Percentiles rank a stretch among this genome's conserved stretches.
These are phyloP conservation scores for Solanum acaule DNA, from an alignment of 257 asterid genomes.

Conservation along the genomic window DNA sequence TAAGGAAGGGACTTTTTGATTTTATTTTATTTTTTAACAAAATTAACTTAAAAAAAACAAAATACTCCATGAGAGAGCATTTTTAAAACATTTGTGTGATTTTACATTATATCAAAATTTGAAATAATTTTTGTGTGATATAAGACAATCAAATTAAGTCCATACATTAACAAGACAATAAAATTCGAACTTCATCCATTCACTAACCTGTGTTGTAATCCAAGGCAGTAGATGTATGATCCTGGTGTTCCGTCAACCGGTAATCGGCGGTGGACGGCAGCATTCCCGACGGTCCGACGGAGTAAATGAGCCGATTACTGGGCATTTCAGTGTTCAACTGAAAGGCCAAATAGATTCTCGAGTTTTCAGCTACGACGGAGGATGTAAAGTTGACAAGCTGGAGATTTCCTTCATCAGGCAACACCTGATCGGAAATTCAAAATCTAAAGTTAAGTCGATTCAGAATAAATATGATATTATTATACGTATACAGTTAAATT, in stretches of 20 bases:
- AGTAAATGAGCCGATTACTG: slow-evolving; percentile 35
- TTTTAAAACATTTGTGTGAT: neutral
- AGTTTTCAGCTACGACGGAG: slow-evolving; percentile 14
- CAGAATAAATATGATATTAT: neutral
- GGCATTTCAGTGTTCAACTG: slow-evolving; percentile 41
- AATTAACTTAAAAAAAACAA: neutral
- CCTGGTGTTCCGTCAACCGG: slow-evolving; percentile 38
- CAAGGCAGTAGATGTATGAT: slow-evolving; percentile 28
- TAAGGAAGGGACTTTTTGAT: neutral
- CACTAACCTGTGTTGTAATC: slow-evolving; percentile 63
- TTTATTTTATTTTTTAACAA: neutral
- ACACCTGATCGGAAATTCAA: slow-evolving; percentile 23
- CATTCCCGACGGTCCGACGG: slow-evolving; percentile 41
- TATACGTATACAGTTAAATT: neutral
- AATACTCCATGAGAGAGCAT: neutral
- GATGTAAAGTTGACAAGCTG: slow-evolving; percentile 37
- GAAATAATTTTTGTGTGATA: neutral
- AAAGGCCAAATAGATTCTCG: slow-evolving; percentile 46
- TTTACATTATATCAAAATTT: neutral
- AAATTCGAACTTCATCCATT: neutral
- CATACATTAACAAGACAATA: neutral
- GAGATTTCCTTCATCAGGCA: slow-evolving; percentile 24
- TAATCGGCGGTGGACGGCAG: slow-evolving; percentile 22
- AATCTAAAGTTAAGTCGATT: neutral
- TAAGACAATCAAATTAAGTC: neutral